These are phyloP conservation scores for Euphorbia tirucalli DNA, from an alignment of 345 rosid species.

Conservation along the genomic window DNA sequence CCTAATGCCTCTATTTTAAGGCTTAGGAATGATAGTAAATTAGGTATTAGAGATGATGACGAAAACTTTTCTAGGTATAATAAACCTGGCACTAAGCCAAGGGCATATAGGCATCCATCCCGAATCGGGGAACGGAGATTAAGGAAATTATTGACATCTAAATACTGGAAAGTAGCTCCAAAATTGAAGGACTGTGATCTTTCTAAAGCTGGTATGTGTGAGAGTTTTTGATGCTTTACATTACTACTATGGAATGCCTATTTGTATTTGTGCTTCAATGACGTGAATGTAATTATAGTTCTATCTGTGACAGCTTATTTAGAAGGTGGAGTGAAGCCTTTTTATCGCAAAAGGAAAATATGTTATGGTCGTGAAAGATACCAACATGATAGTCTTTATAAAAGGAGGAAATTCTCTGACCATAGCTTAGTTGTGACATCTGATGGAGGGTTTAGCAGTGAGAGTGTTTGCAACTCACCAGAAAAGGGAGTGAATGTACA, in stretches of 20 bases:
- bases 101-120: slow-evolving; percentile 57
- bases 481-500: slow-evolving; percentile 37
- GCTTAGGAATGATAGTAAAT: slow-evolving; percentile 46
- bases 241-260: not conserved
- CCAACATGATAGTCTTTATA: slow-evolving; percentile 46
- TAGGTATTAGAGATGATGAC: slow-evolving; percentile 73
- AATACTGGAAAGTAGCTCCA: slow-evolving; percentile 65
- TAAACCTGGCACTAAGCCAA: slow-evolving; percentile 46
- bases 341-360: slow-evolving; percentile 55
- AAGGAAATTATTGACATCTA: slow-evolving; percentile 57
- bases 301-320: slow-evolving; percentile 21
- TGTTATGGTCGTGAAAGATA: slow-evolving; percentile 40
- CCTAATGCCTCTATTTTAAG: slow-evolving; percentile 42
- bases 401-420: slow-evolving; percentile 62
- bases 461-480: slow-evolving; percentile 79
- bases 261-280: not conserved
- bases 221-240: slow-evolving; percentile 6
- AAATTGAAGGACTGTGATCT: slow-evolving; percentile 53
- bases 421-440: slow-evolving; percentile 50
- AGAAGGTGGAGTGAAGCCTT: slow-evolving; percentile 58
- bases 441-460: slow-evolving; percentile 79
- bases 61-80: slow-evolving; percentile 58
- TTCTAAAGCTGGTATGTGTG: slow-evolving; percentile 45
- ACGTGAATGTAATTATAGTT: slow-evolving; percentile 6
- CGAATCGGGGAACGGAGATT: slow-evolving; percentile 53